Base-by-base conservation (phyloP, 2,329 filamentous ascomycete species). In the Dactylellina leptospora region DNA sequence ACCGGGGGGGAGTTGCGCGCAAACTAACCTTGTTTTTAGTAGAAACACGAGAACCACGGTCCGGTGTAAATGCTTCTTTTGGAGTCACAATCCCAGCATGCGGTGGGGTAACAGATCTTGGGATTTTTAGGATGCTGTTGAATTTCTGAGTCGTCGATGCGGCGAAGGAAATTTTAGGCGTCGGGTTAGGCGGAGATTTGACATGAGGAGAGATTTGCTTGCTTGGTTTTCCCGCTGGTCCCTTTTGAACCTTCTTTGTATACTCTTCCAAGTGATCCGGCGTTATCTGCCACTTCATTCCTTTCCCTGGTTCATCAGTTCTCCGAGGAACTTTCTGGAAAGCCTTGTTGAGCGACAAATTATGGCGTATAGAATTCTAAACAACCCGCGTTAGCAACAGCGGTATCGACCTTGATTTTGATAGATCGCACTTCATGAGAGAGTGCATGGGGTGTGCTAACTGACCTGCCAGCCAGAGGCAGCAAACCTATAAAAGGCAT, bases 261-360 rank as follows among this genome's bases (percentile, higher is more conserved):
- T 97, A 96, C 58, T 96, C 93, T 16, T 97, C 91, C 51, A 90
- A 88, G 75, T 89, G 86, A 74, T 96, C 91, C 0, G 90, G 85
- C 2, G 91, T 88, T 77, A 99, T 93, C 80, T 93, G 91, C 95
- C 95, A 99, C 79, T 97, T 97, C 92, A 97, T 97, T 25, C 95
- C 95, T 79, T 99, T 99, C 10, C 95, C 95, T 20, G 95, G 95
- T 79, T 99, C 95, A 76, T 97, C 92, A 0, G 92, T 96, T 13
- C 91, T 89, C 48, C 95, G 88, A 2, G 95, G 90, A 6, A 96
- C 90, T 80, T 99, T 99, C 76, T 92, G 88, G 78, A 99, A 99
- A 0, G 90, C 88, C 79, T 97, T 96, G 80, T 96, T 97, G 42
- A 99, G 82, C 0, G 95, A 97, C 11, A 99, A 81, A 76, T 99